Evolutionary conservation across 371 early-diverging fungal genomes (phyloP), one percentile per base, ranked within the genome.

Genomic region (Nematocida homosporus): DNA sequence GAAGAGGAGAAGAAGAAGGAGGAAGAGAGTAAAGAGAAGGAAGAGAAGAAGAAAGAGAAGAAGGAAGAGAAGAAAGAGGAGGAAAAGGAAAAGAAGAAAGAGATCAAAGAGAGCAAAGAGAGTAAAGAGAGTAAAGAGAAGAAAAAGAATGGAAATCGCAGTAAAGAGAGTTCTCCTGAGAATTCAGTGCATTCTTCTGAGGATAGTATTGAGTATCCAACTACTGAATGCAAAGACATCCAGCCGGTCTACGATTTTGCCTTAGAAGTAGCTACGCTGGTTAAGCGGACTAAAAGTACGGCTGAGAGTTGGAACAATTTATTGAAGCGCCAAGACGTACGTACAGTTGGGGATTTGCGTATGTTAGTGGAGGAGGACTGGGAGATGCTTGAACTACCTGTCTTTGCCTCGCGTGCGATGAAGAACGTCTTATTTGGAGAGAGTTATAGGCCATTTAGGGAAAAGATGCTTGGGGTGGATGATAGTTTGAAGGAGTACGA

Each of bases 311-410:
- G 83, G 85, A 65, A 63, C 44, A 86, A 88, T 40, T 84, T 89
- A 32, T 89, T 93, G 48, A 90, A 89, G 5, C 87, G 86, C 56
- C 90, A 92, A 75, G 90, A 92, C 76, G 90, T 91, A 65, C 86
- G 89, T 69, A 90, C 89, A 64, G 80, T 91, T 57, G 86, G 88
- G 34, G 91, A 92, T 50, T 81, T 91, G 40, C 85, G 81, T 56
- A 86, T 88, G 52, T 56, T 85, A 27, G 66, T 79, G 63, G 78
- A 80, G 38, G 83, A 83, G 56, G 84, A 82, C 67, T 82, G 84
- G 83, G 81, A 81, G 30, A 76, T 59, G 55, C 75, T 85, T 66
- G 88, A 88, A 1, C 81, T 92, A 66, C 91, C 92, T 1, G 91
- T 92, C 2, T 92, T 91, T 86, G 90, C 92, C 1, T 80, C 86